Evolutionary conservation across 1,284 basidiomycete species (phyloP).

Genomic region (Pseudozyma pruni): DNA sequence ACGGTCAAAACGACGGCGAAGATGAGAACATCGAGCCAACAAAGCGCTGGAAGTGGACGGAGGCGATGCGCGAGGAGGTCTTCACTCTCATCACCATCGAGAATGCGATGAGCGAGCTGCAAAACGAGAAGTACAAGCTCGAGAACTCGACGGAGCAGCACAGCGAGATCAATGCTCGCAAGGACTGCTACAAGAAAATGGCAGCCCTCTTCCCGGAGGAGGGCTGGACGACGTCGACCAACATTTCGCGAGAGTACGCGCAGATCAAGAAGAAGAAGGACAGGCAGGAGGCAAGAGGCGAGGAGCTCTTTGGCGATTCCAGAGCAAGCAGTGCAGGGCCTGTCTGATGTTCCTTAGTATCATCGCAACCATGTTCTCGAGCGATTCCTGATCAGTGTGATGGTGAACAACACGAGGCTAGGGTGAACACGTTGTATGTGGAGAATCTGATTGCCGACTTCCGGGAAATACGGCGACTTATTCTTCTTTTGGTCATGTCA

Average conservation of each 20-base stretch:
- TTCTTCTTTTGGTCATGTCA: not conserved
- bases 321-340: conserved; percentile 38
- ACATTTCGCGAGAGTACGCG: conserved; percentile 58
- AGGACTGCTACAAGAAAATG: conserved; percentile 63
- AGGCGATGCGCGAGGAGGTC: conserved; percentile 63
- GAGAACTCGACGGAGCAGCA: conserved; percentile 58
- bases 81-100: conserved; percentile 62
- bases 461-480: no score
- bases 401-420: no score
- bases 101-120: conserved; percentile 64
- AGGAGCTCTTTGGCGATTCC: conserved; percentile 44
- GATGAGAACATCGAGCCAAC: conserved; percentile 48
- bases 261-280: conserved; percentile 60
- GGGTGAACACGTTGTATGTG: no score
- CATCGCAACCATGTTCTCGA: no score
- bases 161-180: conserved; percentile 64
- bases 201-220: conserved; percentile 57
- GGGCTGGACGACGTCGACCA: conserved; percentile 63
- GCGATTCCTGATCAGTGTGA: no score
- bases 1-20: conserved; percentile 28
- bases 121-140: conserved; percentile 62
- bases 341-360: conserved; percentile 2
- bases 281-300: conserved; percentile 44
- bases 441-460: no score
- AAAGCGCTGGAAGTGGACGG: conserved; percentile 62